phyloP scores from a whole-genome alignment of 768 basidiomycete genomes.

The Mycena floridula region DNA sequence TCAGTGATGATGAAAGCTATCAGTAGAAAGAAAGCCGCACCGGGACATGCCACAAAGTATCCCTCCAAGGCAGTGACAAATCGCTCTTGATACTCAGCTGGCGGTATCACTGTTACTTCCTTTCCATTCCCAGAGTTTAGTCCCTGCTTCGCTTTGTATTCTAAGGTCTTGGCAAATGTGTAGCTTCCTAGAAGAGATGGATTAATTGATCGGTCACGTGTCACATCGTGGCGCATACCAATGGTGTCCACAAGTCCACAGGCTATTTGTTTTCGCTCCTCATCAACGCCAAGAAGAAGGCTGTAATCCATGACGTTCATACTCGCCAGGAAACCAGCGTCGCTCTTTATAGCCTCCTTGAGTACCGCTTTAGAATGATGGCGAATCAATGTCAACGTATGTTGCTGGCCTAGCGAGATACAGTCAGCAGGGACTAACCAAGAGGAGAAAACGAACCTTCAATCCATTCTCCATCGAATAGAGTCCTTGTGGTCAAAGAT shows the following conservation, averaged over 20 bases:
- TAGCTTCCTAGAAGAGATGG: conserved; percentile 53
- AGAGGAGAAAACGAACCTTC: conserved; percentile 41
- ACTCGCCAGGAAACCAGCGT: conserved; percentile 67
- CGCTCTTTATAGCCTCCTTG: conserved; percentile 58
- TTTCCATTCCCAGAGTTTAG: conserved; percentile 56
- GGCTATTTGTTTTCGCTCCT: conserved; percentile 57
- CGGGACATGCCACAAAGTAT: conserved; percentile 76
- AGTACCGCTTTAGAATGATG: conserved; percentile 73
- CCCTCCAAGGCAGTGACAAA: conserved; percentile 67
- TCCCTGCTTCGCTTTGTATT: conserved; percentile 80
- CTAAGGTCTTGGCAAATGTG: conserved; percentile 80
- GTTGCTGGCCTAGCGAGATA: conserved; percentile 48
- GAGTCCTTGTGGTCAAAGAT: conserved; percentile 41
- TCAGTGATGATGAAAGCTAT: not conserved
- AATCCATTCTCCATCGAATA: conserved; percentile 84
- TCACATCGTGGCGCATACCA: conserved; percentile 28
- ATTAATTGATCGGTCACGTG: not conserved
- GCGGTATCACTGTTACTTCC: conserved; percentile 77
- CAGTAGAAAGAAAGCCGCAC: conserved; percentile 25
- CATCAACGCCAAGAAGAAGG: conserved; percentile 69
- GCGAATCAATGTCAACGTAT: conserved; percentile 55
- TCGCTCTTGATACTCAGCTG: conserved; percentile 72
- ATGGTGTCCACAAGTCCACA: conserved; percentile 85
- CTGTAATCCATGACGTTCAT: conserved; percentile 88
- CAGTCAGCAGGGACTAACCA: not conserved